Evolutionary conservation across 805 yeast genomes (phyloP).

Genomic region (Brettanomyces nanus): DNA sequence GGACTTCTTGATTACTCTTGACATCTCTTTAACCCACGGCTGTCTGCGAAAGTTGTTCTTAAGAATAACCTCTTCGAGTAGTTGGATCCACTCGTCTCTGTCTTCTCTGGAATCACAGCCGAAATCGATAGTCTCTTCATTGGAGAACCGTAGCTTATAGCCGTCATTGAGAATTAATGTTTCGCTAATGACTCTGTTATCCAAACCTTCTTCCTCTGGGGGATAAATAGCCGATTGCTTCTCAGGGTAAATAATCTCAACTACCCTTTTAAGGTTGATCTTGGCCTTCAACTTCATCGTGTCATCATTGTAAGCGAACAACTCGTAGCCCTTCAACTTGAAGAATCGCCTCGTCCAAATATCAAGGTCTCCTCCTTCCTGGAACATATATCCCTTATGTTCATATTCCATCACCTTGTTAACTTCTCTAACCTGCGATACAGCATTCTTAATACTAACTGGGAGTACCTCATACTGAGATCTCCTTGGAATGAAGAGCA

Average conservation of each 20-base stretch:
- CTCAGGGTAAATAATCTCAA: constrained; percentile 39
- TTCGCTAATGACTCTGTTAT: constrained; percentile 58
- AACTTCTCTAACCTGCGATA: constrained; percentile 32
- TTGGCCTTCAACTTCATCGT: constrained; percentile 64
- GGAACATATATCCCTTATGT: constrained; percentile 68
- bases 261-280: constrained; percentile 66
- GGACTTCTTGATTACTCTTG: no score
- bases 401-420: constrained; percentile 18
- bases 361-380: constrained; percentile 86
- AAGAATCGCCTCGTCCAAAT: constrained; percentile 68
- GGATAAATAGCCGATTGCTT: constrained; percentile 10
- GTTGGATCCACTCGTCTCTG: constrained; percentile 57
- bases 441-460: constrained; percentile 52
- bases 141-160: constrained; percentile 65
- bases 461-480: constrained; percentile 59
- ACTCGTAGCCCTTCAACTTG: constrained; percentile 59
- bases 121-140: constrained; percentile 77
- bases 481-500: constrained; percentile 62
- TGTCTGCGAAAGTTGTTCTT: constrained; percentile 24
- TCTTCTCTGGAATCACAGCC: constrained; percentile 68
- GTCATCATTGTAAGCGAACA: constrained; percentile 70
- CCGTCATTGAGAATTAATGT: constrained; percentile 61
- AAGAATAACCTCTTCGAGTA: constrained; percentile 47
- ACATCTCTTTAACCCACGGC: constrained; percentile 30
- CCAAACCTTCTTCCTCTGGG: constrained; percentile 8